phyloP scores from a whole-genome alignment of 2,329 filamentous ascomycete genomes.

The Xylaria sp. region DNA sequence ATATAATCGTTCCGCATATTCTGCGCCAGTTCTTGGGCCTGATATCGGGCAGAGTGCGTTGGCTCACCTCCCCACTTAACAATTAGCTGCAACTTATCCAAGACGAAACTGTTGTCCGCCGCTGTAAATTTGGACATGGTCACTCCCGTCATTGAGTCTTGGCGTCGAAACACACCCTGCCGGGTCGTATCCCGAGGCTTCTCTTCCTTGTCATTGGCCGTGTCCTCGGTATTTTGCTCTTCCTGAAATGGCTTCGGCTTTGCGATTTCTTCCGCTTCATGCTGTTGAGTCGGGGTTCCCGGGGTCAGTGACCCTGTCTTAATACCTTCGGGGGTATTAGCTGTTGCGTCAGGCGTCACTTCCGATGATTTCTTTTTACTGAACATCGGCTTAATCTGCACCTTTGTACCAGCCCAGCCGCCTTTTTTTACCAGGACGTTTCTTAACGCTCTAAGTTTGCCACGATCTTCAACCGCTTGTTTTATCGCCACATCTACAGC shows the following conservation, averaged over 20 bases:
- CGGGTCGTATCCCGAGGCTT: slow-evolving; percentile 48
- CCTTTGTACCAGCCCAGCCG: slow-evolving; percentile 93
- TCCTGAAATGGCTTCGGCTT: slow-evolving; percentile 37
- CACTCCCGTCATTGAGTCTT: slow-evolving; percentile 87
- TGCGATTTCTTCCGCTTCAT: slow-evolving; percentile 39
- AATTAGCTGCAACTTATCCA: slow-evolving; percentile 96
- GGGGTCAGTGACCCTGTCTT: slow-evolving; percentile 47
- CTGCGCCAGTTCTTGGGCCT: slow-evolving; percentile 92
- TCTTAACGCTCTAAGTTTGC: slow-evolving; percentile 85
- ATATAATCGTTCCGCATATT: slow-evolving; percentile 96
- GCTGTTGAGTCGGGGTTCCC: slow-evolving; percentile 40
- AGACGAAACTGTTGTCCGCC: slow-evolving; percentile 87
- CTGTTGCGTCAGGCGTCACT: slow-evolving; percentile 45
- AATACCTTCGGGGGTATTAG: slow-evolving; percentile 50
- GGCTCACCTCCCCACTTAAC: slow-evolving; percentile 99
- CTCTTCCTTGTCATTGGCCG: slow-evolving; percentile 34
- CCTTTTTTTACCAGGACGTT: slow-evolving; percentile 94
- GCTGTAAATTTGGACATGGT: slow-evolving; percentile 95
- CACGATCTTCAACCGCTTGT: slow-evolving; percentile 82
- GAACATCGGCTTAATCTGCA: slow-evolving; percentile 99
- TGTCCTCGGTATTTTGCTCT: slow-evolving; percentile 33
- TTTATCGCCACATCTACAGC: slow-evolving; percentile 85
- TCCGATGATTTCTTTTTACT: slow-evolving; percentile 82
- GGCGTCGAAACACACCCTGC: slow-evolving; percentile 66
- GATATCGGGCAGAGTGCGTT: slow-evolving; percentile 95